Evolutionary conservation across 75 land plant genomes (phyloP), one percentile per base, ranked within the genome.

Genomic region (Sequoia sempervirens): DNA sequence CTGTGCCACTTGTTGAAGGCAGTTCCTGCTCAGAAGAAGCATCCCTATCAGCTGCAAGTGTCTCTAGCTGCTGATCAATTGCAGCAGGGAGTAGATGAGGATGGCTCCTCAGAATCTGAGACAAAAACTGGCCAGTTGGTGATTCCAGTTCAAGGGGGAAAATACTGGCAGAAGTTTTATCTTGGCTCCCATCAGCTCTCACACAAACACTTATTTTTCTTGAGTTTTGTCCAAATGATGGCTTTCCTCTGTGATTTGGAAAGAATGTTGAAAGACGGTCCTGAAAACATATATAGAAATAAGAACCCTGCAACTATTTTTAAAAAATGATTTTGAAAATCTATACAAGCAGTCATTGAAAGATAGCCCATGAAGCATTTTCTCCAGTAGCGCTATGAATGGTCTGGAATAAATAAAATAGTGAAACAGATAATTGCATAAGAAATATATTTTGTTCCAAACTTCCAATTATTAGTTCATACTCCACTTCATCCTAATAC

Each of bases 51-150:
- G 85, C 90, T 43, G 92, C 89, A 34, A 94, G 91, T 83, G 86
- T 87, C 75, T 94, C 89, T 2, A 94, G 92, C 83, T 94, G 96
- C 81, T 93, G 88, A 34, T 94, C 96, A 79, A 92, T 93, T 32
- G 96, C 94, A 37, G 94, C 94, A 79, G 89, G 91, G 14, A 94
- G 86, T 41, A 94, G 92, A 81, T 94, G 93, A 13, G 96, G 96
- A 76, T 93, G 96, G 86, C 88, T 93, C 40, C 83, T 43, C 43
- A 92, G 87, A 43, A 92, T 86, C 82, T 89, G 85, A n/a, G 90
- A 87, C 30, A 94, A 82, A 66, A 92, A 93, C 81, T 94, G 94
- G 56, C 96, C 96, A 81, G 86, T 75, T 40, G 93, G 93, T 15
- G 94, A 91, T 81, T 92, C 93, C 75, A 89, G 79, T 47, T 86